Percentiles rank a stretch among this genome's conserved stretches.
phyloP scores from a whole-genome alignment of 2,329 filamentous ascomycete species.

The Fusarium sacchari region DNA sequence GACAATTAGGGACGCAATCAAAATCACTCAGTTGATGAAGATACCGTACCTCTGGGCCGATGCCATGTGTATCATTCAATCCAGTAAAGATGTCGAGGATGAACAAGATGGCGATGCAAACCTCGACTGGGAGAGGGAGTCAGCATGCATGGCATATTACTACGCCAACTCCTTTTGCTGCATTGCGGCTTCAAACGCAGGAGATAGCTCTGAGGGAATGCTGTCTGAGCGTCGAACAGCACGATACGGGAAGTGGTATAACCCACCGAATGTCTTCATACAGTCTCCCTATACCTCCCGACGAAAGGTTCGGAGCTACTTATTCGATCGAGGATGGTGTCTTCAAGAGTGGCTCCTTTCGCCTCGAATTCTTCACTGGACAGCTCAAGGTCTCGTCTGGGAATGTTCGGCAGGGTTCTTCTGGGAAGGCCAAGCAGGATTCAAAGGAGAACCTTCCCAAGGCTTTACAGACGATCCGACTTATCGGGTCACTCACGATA shows the following conservation, averaged over 20 bases:
- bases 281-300: rapidly evolving
- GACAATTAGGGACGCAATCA: neutral
- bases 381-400: rapidly evolving
- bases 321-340: neutral
- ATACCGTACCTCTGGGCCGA: neutral
- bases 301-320: rapidly evolving
- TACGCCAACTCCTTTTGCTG: neutral
- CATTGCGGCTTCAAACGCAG: neutral
- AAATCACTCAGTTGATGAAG: neutral
- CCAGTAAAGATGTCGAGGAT: too few species aligned
- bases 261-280: neutral
- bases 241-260: neutral
- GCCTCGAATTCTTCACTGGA: neutral
- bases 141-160: neutral
- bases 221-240: neutral
- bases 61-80: neutral
- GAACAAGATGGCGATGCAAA: too few species aligned
- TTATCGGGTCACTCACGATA: too few species aligned
- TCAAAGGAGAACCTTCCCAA: too few species aligned
- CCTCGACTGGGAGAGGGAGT: neutral
- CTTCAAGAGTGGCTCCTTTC: neutral
- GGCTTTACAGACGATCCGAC: too few species aligned
- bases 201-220: neutral
- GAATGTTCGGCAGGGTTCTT: too few species aligned
- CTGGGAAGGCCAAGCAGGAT: too few species aligned